Base-by-base conservation (phyloP, 257 asterid species). In the Fraxinus americana region DNA sequence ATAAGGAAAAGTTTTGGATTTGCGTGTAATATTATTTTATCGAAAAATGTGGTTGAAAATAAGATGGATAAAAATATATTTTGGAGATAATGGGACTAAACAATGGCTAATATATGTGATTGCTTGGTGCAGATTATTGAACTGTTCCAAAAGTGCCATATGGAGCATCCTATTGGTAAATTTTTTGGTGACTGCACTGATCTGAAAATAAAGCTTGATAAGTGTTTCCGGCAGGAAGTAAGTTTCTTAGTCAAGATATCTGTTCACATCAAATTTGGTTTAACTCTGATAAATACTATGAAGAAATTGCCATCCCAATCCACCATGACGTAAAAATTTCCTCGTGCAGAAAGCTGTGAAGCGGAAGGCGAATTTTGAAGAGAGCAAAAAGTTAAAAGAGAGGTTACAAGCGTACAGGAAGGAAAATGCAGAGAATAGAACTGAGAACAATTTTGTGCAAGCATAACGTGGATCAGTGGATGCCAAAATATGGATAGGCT, bases 331-430 rank as follows among this genome's bases (percentile, higher is more conserved):
- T 29, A 35, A 74, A 32, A 41, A 7, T 17, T 23, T 66, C 36
- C 9, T 77, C 25, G 17, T 48, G 70, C 96, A 94, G 98, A 94
- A 94, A 94, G 93, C 92, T 29, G 38, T 89, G 87, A 94, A 89
- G 83, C 83, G 97, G 74, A 91, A 91, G 85, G 94, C 94, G 38
- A 94, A 94, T 79, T 92, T 94, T 71, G 98, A 94, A 75, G 89
- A 89, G 88, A 94, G 97, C 86, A 92, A 92, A 77, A 87, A 84
- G 81, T 67, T 86, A 66, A 88, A 88, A 80, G 90, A 86, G 84
- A 80, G 88, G 76, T 78, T 86, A 48, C 87, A 29, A 45, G 90
- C 84, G 25, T 81, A 80, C 77, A 80, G 90, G 80, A 78, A 82
- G 72, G 90, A 82, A 82, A 70, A 68, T 76, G 84, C 81, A 23